Base-by-base conservation (phyloP, 1,139 yeast genomes). In the Candida sanyaensis region DNA sequence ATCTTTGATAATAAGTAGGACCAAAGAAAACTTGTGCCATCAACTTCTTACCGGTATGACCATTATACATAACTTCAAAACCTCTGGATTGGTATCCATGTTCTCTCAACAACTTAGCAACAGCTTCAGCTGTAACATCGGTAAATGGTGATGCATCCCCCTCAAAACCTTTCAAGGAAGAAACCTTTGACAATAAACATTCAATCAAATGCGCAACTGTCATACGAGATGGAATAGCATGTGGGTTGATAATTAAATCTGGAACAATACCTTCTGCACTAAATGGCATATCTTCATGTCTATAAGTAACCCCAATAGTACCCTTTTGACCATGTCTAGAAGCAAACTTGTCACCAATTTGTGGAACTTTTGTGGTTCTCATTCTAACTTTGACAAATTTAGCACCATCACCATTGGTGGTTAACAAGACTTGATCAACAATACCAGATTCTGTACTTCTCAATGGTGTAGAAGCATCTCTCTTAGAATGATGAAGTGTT, bases 291-390 rank as follows among this genome's bases (percentile, higher is more conserved):
- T 93, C 99, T 71, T 93, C 99, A 67, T 93, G 95, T 65, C 98
- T 84, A 66, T 93, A 95, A 1, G 99, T 93, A 53, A 93, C 96
- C 84, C 99, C 99, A 69, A 95, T 92, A 27, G 99, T 95, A 86
- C 99, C 99, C 76, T 93, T 93, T 73, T 95, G 99, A 69, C 99
- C 99, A 77, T 93, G 99, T 75, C 99, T 89, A 40, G 98, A 92
- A 4, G 99, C 98, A 72, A 93, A 93, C 72, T 93, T 93, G 73
- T 93, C 99, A 71, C 99, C 99, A 71, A 95, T 93, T 73, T 93
- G 99, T 10, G 99, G 99, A 46, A 92, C 80, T 71, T 93, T 93
- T 5, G 99, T 93, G 1, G 99, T 92, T 81, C 99, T 88, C 91
- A 95, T 95, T 73, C 99, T 84, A 41, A 93, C 99, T 73, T 93